Conservation (phyloP, 345 rosid species). For the Camelina laxa region DNA sequence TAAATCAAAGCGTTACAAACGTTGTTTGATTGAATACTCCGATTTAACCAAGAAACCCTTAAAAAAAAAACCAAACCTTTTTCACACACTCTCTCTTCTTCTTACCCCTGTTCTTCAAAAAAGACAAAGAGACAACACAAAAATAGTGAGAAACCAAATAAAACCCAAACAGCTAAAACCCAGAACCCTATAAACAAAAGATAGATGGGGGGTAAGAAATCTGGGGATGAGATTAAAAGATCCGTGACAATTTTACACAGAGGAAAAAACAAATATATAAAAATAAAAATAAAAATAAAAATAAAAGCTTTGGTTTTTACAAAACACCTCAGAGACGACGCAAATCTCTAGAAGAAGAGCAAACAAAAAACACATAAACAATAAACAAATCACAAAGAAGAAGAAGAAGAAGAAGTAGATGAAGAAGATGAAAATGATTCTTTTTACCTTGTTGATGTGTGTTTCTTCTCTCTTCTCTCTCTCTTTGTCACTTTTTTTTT, state of each 20-base stretch:
- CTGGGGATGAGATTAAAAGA: conserved; percentile 40
- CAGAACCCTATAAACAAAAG: conserved; percentile 41
- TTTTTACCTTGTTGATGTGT: conserved; percentile 40
- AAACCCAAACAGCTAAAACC: conserved; percentile 44
- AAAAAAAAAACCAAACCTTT: neutral
- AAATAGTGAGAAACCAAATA: conserved; percentile 17
- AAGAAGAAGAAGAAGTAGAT: neutral
- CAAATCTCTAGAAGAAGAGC: conserved; percentile 38
- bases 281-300: neutral
- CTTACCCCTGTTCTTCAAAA: conserved; percentile 38
- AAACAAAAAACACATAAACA: conserved; percentile 14
- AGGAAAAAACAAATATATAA: conserved; percentile 39
- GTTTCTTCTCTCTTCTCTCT: conserved; percentile 28
- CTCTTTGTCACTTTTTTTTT: neutral
- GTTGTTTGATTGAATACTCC: neutral
- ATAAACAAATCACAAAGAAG: conserved; percentile 36
- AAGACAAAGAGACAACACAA: conserved; percentile 23
- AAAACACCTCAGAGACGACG: conserved; percentile 30
- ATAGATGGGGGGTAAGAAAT: conserved; percentile 35
- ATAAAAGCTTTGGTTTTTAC: conserved; percentile 30
- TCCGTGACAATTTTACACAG: conserved; percentile 35
- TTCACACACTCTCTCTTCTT: neutral
- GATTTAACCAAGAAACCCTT: neutral
- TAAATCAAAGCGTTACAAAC: conserved; percentile 59
- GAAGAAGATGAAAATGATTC: neutral